Evolutionary conservation across 2,329 filamentous ascomycete genomes (phyloP).

Genomic region (Camptophora hylomeconis): DNA sequence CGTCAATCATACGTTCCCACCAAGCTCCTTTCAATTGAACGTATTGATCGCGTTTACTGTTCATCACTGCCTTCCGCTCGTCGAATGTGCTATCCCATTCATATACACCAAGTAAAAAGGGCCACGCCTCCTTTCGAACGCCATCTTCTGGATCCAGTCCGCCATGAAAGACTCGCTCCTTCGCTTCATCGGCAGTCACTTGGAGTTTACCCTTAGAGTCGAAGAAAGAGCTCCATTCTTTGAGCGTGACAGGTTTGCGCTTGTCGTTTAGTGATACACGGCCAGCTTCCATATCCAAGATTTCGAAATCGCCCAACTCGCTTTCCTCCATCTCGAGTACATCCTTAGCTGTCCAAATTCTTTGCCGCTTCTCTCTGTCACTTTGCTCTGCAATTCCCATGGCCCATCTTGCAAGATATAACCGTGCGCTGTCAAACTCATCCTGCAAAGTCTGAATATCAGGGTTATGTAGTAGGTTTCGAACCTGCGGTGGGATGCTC

Average conservation of each 20-base stretch:
- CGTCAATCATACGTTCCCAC: constrained; percentile 88
- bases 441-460: constrained; percentile 93
- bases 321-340: constrained; percentile 89
- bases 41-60: constrained; percentile 82
- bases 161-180: constrained; percentile 93
- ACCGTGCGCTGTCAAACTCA: constrained; percentile 88
- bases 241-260: constrained; percentile 61
- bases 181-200: constrained; percentile 80
- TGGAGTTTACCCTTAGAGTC: constrained; percentile 61
- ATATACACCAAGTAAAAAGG: constrained; percentile 82
- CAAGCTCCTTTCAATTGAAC: constrained; percentile 84
- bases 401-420: constrained; percentile 92
- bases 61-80: constrained; percentile 69
- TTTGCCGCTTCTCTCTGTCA: constrained; percentile 69
- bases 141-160: constrained; percentile 80
- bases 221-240: constrained; percentile 89
- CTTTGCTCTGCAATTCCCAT: constrained; percentile 98
- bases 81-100: constrained; percentile 84
- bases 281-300: constrained; percentile 66
- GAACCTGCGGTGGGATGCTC: constrained; percentile 76
- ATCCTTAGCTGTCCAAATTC: constrained; percentile 88
- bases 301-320: constrained; percentile 89
- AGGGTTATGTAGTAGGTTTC: constrained; percentile 72
- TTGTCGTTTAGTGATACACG: constrained; percentile 59
- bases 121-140: constrained; percentile 90